phyloP scores from a whole-genome alignment of 257 asterid species.

The Solanum sparsipilum region DNA sequence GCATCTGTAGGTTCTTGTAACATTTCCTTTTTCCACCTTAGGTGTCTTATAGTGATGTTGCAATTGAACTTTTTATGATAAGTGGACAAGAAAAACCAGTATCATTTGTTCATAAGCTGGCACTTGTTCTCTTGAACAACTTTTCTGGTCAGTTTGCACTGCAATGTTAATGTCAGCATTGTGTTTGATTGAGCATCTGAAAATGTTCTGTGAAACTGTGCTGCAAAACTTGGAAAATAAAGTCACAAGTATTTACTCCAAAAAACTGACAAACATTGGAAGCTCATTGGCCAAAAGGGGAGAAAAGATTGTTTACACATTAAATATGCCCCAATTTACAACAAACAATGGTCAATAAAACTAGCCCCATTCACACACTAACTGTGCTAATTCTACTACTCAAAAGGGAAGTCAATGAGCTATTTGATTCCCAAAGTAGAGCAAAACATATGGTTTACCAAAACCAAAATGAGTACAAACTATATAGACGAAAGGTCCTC shows the following conservation, averaged over 20 bases:
- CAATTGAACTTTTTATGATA: not conserved
- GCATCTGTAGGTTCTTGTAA: not conserved
- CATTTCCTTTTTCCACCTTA: not conserved
- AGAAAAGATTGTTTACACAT: not conserved
- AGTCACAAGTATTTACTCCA: not conserved
- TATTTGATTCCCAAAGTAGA: slow-evolving; percentile 55
- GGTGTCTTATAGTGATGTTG: not conserved
- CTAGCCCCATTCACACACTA: slow-evolving; percentile 18
- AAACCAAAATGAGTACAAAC: not conserved
- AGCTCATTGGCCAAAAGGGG: not conserved
- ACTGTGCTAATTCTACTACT: slow-evolving; percentile 32
- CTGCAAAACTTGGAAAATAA: not conserved
- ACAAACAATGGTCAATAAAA: slow-evolving; percentile 15
- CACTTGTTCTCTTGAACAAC: not conserved
- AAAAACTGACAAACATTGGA: not conserved
- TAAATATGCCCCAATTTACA: slow-evolving; percentile 30
- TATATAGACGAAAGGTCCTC: slow-evolving; percentile 93
- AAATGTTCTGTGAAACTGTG: not conserved
- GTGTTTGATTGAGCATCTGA: not conserved
- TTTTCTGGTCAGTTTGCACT: not conserved
- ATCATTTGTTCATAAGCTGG: not conserved
- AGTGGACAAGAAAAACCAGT: not conserved
- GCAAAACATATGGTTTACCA: not conserved
- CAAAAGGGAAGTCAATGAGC: slow-evolving; percentile 74
- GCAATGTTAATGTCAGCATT: not conserved